Evolutionary conservation across 2,329 filamentous ascomycete genomes (phyloP), one percentile per base, ranked within the genome.

Genomic region (Teratosphaeria zuluensis): DNA sequence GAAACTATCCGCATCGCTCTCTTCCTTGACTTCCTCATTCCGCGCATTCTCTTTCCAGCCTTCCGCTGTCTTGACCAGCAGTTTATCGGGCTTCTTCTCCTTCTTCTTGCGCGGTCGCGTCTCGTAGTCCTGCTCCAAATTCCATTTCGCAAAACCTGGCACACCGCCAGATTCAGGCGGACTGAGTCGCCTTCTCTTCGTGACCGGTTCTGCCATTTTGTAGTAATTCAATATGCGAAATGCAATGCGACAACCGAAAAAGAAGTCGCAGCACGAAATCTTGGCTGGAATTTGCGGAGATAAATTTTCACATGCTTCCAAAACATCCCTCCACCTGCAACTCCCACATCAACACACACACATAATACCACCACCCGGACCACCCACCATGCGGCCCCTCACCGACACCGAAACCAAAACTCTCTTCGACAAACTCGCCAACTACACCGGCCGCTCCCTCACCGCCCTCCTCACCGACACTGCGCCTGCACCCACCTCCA

Each of bases 41-140:
- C 65, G 57, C 14, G 64, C 63, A 55, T 58, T 84, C 80, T 67
- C 92, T 82, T 62, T 72, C 65, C 78, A 74, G 11, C 94, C 94
- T 64, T 92, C 88, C 0, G 84, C 81, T 0, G 90, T 95, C 75
- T 94, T 95, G 63, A 96, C 90, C 0, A 92, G 92, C 38, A 99
- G 78, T 66, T 87, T 84, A n/a, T 48, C 42, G 4, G n/a, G 5
- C 19, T 48, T 48, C 42, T 21, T 48, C 58, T 82, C 81, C 72
- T 90, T 89, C 69, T 84, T 86, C 72, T 94, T 94, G 66, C 89
- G 82, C 53, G 88, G 85, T 65, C 85, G 84, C 61, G 83, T 83
- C 74, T 95, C 91, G 78, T 96, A 97, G 73, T 90, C 87, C 70
- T 95, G 88, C 77, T 96, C 94, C 54, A 96, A 81, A 69, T 96